phyloP scores from a whole-genome alignment of 2,329 filamentous ascomycete species.

The Fusarium annulatum region DNA sequence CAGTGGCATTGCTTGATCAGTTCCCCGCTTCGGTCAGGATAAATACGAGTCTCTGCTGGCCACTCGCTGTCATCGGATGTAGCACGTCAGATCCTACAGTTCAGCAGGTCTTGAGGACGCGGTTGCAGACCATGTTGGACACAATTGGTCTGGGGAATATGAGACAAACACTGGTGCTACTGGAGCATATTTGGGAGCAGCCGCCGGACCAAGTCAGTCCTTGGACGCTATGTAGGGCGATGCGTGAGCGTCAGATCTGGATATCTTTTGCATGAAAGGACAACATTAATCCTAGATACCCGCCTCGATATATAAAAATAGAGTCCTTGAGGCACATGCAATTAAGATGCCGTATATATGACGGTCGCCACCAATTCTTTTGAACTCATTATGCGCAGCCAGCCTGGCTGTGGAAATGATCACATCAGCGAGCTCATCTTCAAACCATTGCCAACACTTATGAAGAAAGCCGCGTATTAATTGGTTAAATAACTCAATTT shows the following conservation, averaged over 20 bases:
- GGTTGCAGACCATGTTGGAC: constrained; percentile 50
- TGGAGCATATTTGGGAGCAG: constrained; percentile 57
- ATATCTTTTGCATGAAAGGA: constrained; percentile 58
- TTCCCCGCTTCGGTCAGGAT: constrained; percentile 50
- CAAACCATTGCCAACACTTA: not conserved
- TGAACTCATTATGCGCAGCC: not conserved
- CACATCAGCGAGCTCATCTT: not conserved
- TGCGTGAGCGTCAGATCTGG: constrained; percentile 59
- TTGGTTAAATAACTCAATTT: no score
- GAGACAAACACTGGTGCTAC: constrained; percentile 53
- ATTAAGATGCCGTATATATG: not conserved
- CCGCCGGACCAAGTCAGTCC: constrained; percentile 49
- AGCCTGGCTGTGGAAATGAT: not conserved
- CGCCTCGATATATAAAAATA: constrained; percentile 10
- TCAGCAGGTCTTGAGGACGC: constrained; percentile 49
- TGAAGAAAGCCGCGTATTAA: no score
- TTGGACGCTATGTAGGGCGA: constrained; percentile 58
- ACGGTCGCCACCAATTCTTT: not conserved
- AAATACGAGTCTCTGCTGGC: constrained; percentile 56
- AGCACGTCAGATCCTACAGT: constrained; percentile 50
- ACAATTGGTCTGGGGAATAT: constrained; percentile 59
- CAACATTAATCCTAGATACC: constrained; percentile 14
- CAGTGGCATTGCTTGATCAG: constrained; percentile 47
- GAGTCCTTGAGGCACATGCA: constrained; percentile 17
- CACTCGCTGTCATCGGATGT: constrained; percentile 53